A percentile compares a stretch with the other conserved stretches of the same genome.
phyloP scores from a whole-genome alignment of 1,139 yeast genomes.

The Yamadazyma trypodendri region DNA sequence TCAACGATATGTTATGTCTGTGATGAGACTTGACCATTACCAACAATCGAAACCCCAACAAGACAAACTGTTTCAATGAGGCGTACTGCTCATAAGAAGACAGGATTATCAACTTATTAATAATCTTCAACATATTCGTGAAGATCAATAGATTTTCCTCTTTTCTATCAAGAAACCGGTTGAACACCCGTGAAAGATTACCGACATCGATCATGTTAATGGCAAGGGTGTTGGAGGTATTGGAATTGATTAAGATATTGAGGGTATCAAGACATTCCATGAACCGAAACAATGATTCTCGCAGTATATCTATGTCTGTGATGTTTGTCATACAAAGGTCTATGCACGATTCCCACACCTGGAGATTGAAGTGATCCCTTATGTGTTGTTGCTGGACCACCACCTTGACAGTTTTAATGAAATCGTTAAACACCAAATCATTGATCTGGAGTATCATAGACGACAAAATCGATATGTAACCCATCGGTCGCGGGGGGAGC shows the following conservation, averaged over 20 bases:
- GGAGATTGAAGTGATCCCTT: slow-evolving; percentile 14
- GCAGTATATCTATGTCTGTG: not conserved
- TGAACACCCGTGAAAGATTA: not conserved
- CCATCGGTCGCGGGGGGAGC: slow-evolving; percentile 9
- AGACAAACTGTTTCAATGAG: slow-evolving; percentile 2
- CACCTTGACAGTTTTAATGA: slow-evolving; percentile 10
- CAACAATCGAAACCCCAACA: slow-evolving; percentile 10
- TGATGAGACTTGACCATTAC: slow-evolving; percentile 7
- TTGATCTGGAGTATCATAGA: slow-evolving; percentile 9
- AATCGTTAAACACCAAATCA: slow-evolving; percentile 8
- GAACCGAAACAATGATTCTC: not conserved
- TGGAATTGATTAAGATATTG: slow-evolving; percentile 6
- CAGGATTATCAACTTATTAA: slow-evolving; percentile 11
- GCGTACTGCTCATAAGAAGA: slow-evolving; percentile 10
- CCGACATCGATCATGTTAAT: slow-evolving; percentile 3
- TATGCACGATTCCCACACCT: slow-evolving; percentile 10
- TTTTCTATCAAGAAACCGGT: not conserved
- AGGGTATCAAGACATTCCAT: slow-evolving; percentile 7
- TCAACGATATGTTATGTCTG: slow-evolving; percentile 5
- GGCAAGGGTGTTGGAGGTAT: not conserved
- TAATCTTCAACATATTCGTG: slow-evolving; percentile 6
- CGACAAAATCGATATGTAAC: slow-evolving; percentile 5
- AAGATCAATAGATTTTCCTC: not conserved
- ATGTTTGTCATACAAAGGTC: slow-evolving; percentile 5
- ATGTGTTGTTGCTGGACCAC: slow-evolving; percentile 15